Conservation (phyloP, 2,329 filamentous ascomycete genomes). For the Mycosphaerella sp. region DNA sequence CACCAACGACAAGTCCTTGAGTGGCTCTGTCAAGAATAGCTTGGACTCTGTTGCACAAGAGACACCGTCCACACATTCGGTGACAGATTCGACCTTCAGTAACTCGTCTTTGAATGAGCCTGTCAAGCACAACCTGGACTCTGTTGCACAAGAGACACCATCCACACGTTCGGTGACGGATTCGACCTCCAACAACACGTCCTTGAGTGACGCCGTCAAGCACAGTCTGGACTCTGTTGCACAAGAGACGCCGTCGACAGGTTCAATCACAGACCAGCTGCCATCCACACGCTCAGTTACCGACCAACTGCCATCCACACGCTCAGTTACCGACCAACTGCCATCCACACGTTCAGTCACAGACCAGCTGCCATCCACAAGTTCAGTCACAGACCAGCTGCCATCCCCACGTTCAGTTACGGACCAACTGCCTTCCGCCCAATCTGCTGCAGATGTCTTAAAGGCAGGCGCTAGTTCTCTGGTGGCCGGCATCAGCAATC, state of each 20-base stretch:
- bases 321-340: constrained; percentile 1
- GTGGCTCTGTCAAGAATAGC: constrained; percentile 8
- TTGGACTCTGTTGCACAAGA: constrained; percentile 6
- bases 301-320: constrained; percentile 3
- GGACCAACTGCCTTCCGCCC: constrained; percentile 5
- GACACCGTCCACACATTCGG: constrained; percentile 3
- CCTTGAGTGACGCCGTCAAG: constrained; percentile 5
- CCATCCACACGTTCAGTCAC: constrained; percentile 7
- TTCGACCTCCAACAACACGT: neutral
- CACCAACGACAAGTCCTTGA: neutral
- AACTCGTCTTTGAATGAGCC: neutral
- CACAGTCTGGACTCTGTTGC: constrained; percentile 7
- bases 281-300: neutral
- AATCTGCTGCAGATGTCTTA: constrained; percentile 7
- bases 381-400: constrained; percentile 2
- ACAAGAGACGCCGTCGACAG: constrained; percentile 2
- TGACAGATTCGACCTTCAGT: neutral
- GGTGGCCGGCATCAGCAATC: constrained; percentile 8
- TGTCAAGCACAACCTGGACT: constrained; percentile 11
- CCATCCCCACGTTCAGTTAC: neutral
- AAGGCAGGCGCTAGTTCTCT: constrained; percentile 9
- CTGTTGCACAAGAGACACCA: constrained; percentile 3
- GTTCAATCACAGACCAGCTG: constrained; percentile 3
- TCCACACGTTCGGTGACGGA: constrained; percentile 8
- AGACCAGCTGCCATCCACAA: constrained; percentile 6